Base-by-base conservation (phyloP, 345 rosid species). In the Aquilaria sinensis region DNA sequence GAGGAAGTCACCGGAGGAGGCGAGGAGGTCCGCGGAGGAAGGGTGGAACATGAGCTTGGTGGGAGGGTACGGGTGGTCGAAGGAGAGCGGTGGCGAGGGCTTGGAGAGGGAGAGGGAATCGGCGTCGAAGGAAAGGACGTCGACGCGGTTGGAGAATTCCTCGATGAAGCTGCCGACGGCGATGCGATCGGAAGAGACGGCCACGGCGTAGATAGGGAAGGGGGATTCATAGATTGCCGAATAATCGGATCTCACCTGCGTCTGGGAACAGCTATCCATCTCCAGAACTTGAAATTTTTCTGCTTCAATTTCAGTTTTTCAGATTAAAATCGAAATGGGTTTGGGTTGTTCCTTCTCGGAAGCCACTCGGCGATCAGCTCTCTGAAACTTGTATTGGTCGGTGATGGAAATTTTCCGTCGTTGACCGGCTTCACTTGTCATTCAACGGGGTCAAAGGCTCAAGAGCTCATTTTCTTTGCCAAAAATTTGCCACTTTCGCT, bases 121-220 rank as follows among this genome's bases (percentile, higher is more conserved):
- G 1, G 95, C 79, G 56, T 94, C 92, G 63, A 90, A 90, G 1
- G 96, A 81, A 63, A 90, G 68, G 56, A 94, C 73, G 72, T 94
- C 97, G 66, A 94, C 88, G 5, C 96, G 85, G 77, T 94, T 90
- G 71, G 59, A 55, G 81, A 78, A 88, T 37, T 88, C 96, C 57
- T 94, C 99, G 31, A 90, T 64, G 82, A 94, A 94, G 77, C 92
- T 85, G 5, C 96, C 99, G 33, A 90, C 73, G 68, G 99, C 97
- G 73, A 94, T 82, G 57, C 86, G 86, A 57, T 77, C 34, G 31
- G 96, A 76, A 37, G 94, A 86, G 67, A 94, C 57, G 50, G 99
- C 85, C 95, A 90, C 78, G 74, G 95, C 86, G 74, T 88, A 90
- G 67, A 90, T 75, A 5, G 96, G 90, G 77, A 80, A 78, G 0